phyloP scores from a whole-genome alignment of 2,329 filamentous ascomycete genomes.

The Xylaria sp. region DNA sequence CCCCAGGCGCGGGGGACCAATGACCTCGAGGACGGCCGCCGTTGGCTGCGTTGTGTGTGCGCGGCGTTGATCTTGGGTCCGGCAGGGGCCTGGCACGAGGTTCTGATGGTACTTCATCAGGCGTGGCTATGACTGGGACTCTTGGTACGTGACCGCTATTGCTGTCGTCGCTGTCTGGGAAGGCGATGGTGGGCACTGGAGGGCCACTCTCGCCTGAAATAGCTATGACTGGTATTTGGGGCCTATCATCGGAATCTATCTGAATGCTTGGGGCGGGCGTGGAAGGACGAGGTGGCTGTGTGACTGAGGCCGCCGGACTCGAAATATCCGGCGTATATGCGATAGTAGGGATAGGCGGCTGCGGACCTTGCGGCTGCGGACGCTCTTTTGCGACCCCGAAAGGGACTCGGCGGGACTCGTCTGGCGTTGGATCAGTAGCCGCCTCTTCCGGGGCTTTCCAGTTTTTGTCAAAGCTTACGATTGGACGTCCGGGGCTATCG shows the following conservation, averaged over 20 bases:
- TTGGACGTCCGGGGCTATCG: conserved; percentile 88
- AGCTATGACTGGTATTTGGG: conserved; percentile 64
- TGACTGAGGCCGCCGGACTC: conserved; percentile 48
- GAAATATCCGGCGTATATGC: conserved; percentile 62
- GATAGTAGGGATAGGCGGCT: conserved; percentile 62
- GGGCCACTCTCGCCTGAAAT: conserved; percentile 54
- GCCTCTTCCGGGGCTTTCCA: conserved; percentile 79
- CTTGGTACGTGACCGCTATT: conserved; percentile 36
- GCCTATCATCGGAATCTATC: conserved; percentile 55
- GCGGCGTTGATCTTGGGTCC: conserved; percentile 54
- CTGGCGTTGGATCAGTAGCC: conserved; percentile 77
- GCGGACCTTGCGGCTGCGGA: conserved; percentile 47
- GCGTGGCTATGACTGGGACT: conserved; percentile 58
- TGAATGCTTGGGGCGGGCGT: conserved; percentile 58
- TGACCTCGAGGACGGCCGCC: conserved; percentile 62
- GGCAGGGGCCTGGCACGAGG: conserved; percentile 60
- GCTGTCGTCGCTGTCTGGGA: conserved; percentile 48
- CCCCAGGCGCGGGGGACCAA: conserved; percentile 67
- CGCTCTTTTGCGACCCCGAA: conserved; percentile 49
- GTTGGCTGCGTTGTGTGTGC: conserved; percentile 50
- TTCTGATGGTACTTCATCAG: conserved; percentile 55
- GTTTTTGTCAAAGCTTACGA: conserved; percentile 93
- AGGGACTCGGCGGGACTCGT: conserved; percentile 54
- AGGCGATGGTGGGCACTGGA: conserved; percentile 56
- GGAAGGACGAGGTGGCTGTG: conserved; percentile 53